phyloP scores from a whole-genome alignment of 169 alveolate species.

The Cardiosporidium cionae region DNA sequence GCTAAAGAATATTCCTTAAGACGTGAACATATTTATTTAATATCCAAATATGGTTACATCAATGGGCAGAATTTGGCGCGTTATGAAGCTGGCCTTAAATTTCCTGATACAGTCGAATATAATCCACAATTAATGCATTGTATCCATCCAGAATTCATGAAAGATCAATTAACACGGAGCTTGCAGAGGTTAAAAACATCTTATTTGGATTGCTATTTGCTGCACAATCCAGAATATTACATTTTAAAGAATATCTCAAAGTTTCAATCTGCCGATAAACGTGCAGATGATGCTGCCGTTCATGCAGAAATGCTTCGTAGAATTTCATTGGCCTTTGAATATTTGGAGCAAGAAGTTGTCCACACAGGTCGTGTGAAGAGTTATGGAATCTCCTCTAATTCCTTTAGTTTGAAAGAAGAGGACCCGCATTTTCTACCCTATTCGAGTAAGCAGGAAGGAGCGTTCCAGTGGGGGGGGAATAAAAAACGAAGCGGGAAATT shows the following conservation, averaged over 20 bases:
- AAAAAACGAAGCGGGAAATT: too few relatives aligned
- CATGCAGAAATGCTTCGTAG: neutral
- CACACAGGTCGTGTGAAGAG: neutral
- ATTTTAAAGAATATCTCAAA: neutral
- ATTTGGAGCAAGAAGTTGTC: neutral
- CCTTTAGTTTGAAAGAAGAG: neutral
- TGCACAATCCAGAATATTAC: constrained; percentile 8
- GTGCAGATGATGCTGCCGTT: neutral
- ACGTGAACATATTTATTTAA: neutral
- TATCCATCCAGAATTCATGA: constrained; percentile 4
- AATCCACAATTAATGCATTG: neutral
- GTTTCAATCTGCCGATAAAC: neutral
- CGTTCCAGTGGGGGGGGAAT: too few relatives aligned
- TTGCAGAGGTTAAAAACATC: neutral
- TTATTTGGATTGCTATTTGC: constrained; percentile 1
- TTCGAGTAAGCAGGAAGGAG: too few relatives aligned
- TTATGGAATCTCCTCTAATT: neutral
- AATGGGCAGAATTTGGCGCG: neutral
- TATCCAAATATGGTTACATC: constrained; percentile 2
- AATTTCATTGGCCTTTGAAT: neutral
- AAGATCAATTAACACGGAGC: neutral
- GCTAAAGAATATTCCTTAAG: neutral
- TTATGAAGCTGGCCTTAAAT: neutral
- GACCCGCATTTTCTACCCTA: constrained; percentile 1
- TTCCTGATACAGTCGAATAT: constrained; percentile 1